Base-by-base conservation (phyloP, 164 flowering plant genomes). In the Houttuynia cordata region DNA sequence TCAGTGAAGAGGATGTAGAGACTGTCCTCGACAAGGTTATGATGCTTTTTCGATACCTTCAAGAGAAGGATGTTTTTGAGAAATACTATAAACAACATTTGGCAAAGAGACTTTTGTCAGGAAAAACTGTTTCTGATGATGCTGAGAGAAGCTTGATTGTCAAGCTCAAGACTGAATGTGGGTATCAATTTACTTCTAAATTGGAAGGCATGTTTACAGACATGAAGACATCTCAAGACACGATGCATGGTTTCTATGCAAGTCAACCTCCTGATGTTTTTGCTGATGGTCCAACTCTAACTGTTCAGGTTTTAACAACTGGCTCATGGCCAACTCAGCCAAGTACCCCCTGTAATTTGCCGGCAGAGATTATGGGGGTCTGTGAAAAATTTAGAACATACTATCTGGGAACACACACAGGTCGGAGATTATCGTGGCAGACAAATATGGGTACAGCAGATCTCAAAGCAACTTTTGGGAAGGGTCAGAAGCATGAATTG, bases 401-500 rank as follows among this genome's bases (percentile, higher is more conserved):
- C 53, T 82, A 82, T 60, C 81, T 82, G 23, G 80, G 87, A 39
- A 82, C 81, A 23, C 84, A 80, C 63, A 80, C 77, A 20, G 87
- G 87, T 7, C 59, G 83, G 60, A 76, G 83, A 68, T 58, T 82
- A 58, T 64, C 84, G 0, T 80, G 87, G 87, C 87, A 82, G 60
- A 80, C 84, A 9, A 80, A 77, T 61, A 78, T 80, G 82, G 87
- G 87, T 20, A 72, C 81, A 15, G 81, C 81, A 52, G 87, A 76
- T 67, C 47, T 82, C 20, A 76, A 81, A 62, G 83, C 78, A 42
- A 72, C 72, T 7, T 82, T 80, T 61, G 82, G 90, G 51, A 89
- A 82, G 68, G 91, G 89, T 58, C 96, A 89, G 71, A 92, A 82
- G 78, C 96, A 92, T 64, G 98, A 92, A 68, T 68, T 92, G 64